A percentile compares a stretch with the other conserved stretches of the same genome.
phyloP scores from a whole-genome alignment of 140 eudicot genomes.

The Oenanthe javanica region DNA sequence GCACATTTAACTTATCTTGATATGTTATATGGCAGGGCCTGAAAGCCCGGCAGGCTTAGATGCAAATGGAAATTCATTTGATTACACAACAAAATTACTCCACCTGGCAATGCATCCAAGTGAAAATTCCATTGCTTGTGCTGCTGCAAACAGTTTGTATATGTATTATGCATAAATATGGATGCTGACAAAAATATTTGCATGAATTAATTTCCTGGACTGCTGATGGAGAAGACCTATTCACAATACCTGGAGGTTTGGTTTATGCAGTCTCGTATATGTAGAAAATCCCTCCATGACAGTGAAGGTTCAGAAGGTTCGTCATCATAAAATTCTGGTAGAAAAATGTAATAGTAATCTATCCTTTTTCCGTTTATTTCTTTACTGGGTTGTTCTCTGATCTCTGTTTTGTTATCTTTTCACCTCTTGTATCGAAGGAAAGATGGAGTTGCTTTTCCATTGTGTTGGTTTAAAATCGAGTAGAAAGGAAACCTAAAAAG shows the following conservation, averaged over 20 bases:
- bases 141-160: slow-evolving; percentile 99
- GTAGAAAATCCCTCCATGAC: slow-evolving; percentile 11
- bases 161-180: slow-evolving; percentile 74
- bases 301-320: slow-evolving; percentile 3
- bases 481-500: slow-evolving; percentile 22
- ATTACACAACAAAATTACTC: slow-evolving; percentile 79
- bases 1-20: background rate
- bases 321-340: slow-evolving; percentile 15
- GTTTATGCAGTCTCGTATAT: slow-evolving; percentile 7
- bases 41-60: slow-evolving; percentile 67
- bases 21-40: slow-evolving; percentile 24
- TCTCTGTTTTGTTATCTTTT: slow-evolving; percentile 13
- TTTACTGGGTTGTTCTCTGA: slow-evolving; percentile 15
- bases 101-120: slow-evolving; percentile 95
- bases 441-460: background rate
- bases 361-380: background rate
- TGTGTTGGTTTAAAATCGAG: background rate
- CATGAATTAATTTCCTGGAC: slow-evolving; percentile 13
- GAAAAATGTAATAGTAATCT: background rate
- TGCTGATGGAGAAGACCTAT: slow-evolving; percentile 18
- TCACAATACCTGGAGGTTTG: slow-evolving; percentile 19
- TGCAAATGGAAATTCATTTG: slow-evolving; percentile 83
- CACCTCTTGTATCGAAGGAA: background rate
- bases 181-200: background rate
- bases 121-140: slow-evolving; percentile 93